Conservation (phyloP, 805 yeast species). For the Myxozyma geophila region DNA sequence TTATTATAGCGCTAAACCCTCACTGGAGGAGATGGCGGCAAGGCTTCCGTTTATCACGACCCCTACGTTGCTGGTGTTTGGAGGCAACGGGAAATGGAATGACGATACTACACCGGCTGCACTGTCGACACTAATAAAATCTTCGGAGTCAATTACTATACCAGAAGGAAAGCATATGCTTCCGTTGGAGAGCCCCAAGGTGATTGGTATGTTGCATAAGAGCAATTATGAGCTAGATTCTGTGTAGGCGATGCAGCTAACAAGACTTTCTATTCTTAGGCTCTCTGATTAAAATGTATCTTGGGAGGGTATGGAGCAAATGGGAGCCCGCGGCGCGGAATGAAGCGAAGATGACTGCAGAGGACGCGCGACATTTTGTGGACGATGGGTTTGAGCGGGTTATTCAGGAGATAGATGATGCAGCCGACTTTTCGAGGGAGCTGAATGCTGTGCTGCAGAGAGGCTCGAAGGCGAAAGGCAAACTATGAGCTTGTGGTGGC, state of each 20-base stretch:
- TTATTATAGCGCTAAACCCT: conserved; percentile 16
- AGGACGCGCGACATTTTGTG: background rate
- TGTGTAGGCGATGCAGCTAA: background rate
- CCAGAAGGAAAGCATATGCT: conserved; percentile 35
- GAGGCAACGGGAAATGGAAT: conserved; percentile 36
- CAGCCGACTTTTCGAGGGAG: conserved; percentile 1
- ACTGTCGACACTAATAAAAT: conserved; percentile 3
- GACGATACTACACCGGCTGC: conserved; percentile 23
- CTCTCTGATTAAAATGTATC: conserved; percentile 4
- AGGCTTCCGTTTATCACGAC: conserved; percentile 18
- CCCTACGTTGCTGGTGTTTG: conserved; percentile 33
- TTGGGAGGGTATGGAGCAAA: conserved; percentile 9
- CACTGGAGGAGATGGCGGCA: conserved; percentile 21
- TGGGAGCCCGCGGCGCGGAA: conserved; percentile 2
- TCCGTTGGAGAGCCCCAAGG: conserved; percentile 30
- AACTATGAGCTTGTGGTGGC: background rate
- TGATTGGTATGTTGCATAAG: conserved; percentile 15
- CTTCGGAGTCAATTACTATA: conserved; percentile 13
- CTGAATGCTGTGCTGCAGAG: conserved; percentile 4
- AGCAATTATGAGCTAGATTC: background rate
- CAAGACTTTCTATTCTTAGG: conserved; percentile 7
- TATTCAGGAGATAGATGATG: background rate
- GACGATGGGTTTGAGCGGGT: conserved; percentile 7
- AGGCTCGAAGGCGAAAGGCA: background rate
- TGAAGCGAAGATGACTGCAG: background rate